Base-by-base conservation (phyloP, 805 yeast species). In the Kodamaea hsintzibuensis region DNA sequence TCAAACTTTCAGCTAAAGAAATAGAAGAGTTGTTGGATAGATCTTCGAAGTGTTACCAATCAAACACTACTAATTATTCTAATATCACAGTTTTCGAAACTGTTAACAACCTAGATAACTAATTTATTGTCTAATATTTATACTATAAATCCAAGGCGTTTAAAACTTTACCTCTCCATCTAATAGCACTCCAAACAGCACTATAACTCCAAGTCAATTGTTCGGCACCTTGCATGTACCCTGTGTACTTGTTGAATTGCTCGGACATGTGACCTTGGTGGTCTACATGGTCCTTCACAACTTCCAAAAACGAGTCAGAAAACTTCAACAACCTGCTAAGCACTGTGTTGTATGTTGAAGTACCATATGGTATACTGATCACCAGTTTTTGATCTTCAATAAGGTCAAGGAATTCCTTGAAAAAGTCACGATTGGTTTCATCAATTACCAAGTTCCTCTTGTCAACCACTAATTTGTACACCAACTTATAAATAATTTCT, bases 141-240 rank as follows among this genome's bases (percentile, higher is more conserved):
- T 25, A 17, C 14, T 19, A 47, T 40, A 19, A 49, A 33, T 42
- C 51, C 37, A 49, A 42, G 13, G 22, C 33, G 16, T 17, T 42
- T 16, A 71, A 49, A 0, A 78, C 79, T 59, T 69, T 79, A 30
- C 63, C 58, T 68, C 95, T 83, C 85, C 89, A 82, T 66, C 85
- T 77, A 54, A 81, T 72, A 9, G 93, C 83, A 60, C 83, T 80
- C 83, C 87, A 85, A 46, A 88, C 82, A 3, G 96, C 80, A 33
- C 91, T 83, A 66, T 90, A 90, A 56, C 96, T 87, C 98, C 98
- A 93, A 3, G 98, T 92, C 60, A 93, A 80, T 61, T 89, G 82
- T 52, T 73, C 71, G 0, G 98, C 98, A 6, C 98, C 98, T 68
- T 86, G 88, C 87, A 91, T 83, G 67, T 70, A 91, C 0, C 98